Conservation (phyloP, 257 asterid species). For the Gentiana dahurica region DNA sequence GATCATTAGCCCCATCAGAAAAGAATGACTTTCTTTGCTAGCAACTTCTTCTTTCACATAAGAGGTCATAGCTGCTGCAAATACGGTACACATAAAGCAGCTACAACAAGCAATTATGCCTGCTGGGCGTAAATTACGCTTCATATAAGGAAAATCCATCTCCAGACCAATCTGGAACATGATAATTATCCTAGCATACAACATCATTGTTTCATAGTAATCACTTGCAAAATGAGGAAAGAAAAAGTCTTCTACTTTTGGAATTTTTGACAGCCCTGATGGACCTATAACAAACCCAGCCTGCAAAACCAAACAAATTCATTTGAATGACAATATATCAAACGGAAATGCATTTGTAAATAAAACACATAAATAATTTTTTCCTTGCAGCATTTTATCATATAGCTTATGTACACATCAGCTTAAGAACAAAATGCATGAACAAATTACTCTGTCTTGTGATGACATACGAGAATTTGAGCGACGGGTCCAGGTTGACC, state of each 20-base stretch:
- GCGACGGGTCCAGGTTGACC: conserved; percentile 94
- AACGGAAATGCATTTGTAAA: no score
- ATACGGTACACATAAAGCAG: conserved; percentile 54
- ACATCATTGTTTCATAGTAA: conserved; percentile 73
- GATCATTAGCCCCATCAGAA: conserved; percentile 46
- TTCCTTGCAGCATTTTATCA: no score
- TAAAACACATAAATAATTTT: no score
- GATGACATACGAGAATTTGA: conserved; percentile 92
- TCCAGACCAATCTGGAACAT: conserved; percentile 94
- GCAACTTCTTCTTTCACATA: conserved; percentile 53
- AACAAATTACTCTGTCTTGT: conserved; percentile 10
- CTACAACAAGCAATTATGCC: conserved; percentile 52
- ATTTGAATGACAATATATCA: no score
- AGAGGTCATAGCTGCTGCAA: conserved; percentile 61
- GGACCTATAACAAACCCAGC: conserved; percentile 96
- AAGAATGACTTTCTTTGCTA: conserved; percentile 33
- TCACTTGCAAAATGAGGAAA: conserved; percentile 46
- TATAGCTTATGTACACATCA: not conserved
- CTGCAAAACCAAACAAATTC: conserved; percentile 27
- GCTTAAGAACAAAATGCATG: not conserved
- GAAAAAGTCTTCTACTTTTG: conserved; percentile 37
- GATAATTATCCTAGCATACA: conserved; percentile 68
- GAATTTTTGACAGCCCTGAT: conserved; percentile 62
- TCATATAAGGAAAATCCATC: conserved; percentile 65
- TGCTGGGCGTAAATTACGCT: conserved; percentile 60